These are phyloP conservation scores for Cryptosporidium meleagridis DNA, from an alignment of 169 alveolate genomes.

Conservation along the genomic window DNA sequence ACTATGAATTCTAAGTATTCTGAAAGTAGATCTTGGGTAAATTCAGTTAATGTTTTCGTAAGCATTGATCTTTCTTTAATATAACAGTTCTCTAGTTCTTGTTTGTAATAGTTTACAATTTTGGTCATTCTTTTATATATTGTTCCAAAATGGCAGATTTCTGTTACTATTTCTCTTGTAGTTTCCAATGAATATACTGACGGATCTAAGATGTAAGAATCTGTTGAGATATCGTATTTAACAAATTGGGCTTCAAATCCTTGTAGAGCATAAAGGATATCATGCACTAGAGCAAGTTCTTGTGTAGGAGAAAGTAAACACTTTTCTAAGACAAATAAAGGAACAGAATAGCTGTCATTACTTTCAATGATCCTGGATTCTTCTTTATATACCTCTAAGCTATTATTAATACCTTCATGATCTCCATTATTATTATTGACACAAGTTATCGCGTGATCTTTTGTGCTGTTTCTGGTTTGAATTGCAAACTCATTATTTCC, in stretches of 20 bases:
- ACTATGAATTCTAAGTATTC: conserved; percentile 36
- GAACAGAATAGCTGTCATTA: conserved; percentile 20
- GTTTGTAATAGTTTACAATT: not conserved
- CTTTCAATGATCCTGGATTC: not conserved
- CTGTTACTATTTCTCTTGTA: conserved; percentile 34
- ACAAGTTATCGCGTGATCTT: not conserved
- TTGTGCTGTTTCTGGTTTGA: not conserved
- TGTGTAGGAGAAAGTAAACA: conserved; percentile 51
- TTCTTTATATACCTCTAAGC: not conserved
- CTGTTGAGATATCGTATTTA: conserved; percentile 36
- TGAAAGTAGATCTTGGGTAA: conserved; percentile 14
- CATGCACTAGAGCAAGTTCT: conserved; percentile 66
- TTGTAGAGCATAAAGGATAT: conserved; percentile 62
- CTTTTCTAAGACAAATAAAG: conserved; percentile 50
- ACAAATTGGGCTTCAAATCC: conserved; percentile 61
- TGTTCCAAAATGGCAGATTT: conserved; percentile 46
- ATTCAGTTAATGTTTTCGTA: conserved; percentile 17
- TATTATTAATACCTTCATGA: not conserved
- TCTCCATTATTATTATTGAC: not conserved
- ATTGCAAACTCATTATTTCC: not conserved
- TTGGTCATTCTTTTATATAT: conserved; percentile 41
- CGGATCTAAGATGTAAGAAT: conserved; percentile 18
- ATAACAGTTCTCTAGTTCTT: not conserved
- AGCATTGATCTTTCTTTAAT: conserved; percentile 10
- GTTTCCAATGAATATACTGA: conserved; percentile 41